These are phyloP conservation scores for Aspergillus sp. DNA, from an alignment of 2,329 filamentous ascomycete genomes.

Conservation along the genomic window DNA sequence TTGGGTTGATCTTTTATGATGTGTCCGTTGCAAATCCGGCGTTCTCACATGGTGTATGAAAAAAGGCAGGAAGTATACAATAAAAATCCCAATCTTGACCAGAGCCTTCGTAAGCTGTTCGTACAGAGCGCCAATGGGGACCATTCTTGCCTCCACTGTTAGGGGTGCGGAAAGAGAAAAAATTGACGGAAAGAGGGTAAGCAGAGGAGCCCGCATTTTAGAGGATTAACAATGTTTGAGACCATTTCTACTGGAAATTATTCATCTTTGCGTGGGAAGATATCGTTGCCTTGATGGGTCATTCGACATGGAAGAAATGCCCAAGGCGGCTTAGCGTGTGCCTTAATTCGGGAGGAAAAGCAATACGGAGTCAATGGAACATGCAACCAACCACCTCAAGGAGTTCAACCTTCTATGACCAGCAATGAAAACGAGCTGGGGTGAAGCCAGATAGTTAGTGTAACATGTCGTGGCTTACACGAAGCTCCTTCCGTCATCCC, in stretches of 20 bases:
- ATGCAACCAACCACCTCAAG: too few relatives aligned
- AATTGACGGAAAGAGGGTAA: background rate
- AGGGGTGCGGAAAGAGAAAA: background rate
- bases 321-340: background rate
- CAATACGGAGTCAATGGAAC: background rate
- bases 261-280: background rate
- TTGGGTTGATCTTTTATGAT: conserved; percentile 35
- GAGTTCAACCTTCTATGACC: too few relatives aligned
- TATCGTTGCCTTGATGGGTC: background rate
- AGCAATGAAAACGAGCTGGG: background rate
- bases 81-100: conserved; percentile 17
- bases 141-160: background rate
- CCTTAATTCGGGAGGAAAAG: too few relatives aligned
- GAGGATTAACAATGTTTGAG: too few relatives aligned
- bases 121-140: background rate
- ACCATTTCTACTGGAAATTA: background rate
- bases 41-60: conserved; percentile 44
- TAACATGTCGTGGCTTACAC: background rate
- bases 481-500: background rate
- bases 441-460: background rate
- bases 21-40: conserved; percentile 41
- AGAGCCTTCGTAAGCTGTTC: background rate
- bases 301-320: background rate
- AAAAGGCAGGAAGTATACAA: conserved; percentile 37
- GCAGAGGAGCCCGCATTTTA: too few relatives aligned